Evolutionary conservation across 1,284 basidiomycete species (phyloP).

Genomic region (Rhodotorula glutinis): DNA sequence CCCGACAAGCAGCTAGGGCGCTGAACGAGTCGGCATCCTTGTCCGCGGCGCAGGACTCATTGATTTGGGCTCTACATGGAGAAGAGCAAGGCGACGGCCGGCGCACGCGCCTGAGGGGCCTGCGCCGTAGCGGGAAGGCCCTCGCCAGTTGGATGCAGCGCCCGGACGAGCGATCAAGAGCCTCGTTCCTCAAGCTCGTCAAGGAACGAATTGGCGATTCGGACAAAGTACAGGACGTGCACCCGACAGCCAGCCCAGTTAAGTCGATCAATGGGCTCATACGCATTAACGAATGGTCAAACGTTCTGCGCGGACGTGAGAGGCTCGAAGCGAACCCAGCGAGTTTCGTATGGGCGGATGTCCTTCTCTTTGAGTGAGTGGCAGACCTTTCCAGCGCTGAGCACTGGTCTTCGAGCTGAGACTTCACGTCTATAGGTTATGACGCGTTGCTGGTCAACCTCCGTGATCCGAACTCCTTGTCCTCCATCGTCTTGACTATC

Average conservation of each 20-base stretch:
- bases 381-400: neutral
- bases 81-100: neutral
- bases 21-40: conserved; percentile 16
- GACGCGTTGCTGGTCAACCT: too few relatives aligned
- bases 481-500: too few relatives aligned
- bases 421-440: too few relatives aligned
- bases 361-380: conserved; percentile 32
- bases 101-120: too few relatives aligned
- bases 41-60: conserved; percentile 4
- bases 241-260: neutral
- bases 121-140: neutral
- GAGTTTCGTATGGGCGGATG: conserved; percentile 34
- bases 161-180: conserved; percentile 7
- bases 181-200: conserved; percentile 31
- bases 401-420: too few relatives aligned
- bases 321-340: conserved; percentile 19
- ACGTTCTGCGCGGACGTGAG: conserved; percentile 36
- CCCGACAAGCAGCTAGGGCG: conserved; percentile 20
- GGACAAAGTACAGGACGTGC: conserved; percentile 15
- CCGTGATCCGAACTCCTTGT: too few relatives aligned
- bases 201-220: conserved; percentile 30
- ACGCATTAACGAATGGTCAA: conserved; percentile 34
- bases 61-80: neutral
- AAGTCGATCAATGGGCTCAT: conserved; percentile 3
- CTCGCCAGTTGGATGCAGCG: neutral